A percentile compares a stretch with the other conserved stretches of the same genome.
phyloP scores from a whole-genome alignment of 169 alveolate genomes.

The Eimeria falciformis region DNA sequence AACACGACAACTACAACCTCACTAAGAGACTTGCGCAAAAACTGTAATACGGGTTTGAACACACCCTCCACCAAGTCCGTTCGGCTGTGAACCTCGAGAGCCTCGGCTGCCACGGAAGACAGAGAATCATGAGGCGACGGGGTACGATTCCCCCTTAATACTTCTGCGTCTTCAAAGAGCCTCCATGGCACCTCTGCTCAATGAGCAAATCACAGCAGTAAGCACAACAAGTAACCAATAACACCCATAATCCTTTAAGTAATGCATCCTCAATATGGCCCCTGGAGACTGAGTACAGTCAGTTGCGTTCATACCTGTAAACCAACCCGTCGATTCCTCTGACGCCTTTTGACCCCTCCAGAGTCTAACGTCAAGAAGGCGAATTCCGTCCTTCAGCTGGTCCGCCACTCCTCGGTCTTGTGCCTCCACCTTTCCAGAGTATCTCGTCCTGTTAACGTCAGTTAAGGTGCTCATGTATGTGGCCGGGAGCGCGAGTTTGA shows the following conservation, averaged over 20 bases:
- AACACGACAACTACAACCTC: constrained; percentile 74
- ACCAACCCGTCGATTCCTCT: constrained; percentile 28
- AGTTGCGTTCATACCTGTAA: constrained; percentile 43
- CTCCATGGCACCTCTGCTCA: constrained; percentile 78
- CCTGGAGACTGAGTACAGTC: no score
- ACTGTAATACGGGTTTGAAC: constrained; percentile 65
- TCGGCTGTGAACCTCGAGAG: constrained; percentile 58
- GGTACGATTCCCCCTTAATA: not conserved
- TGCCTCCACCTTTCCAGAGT: constrained; percentile 65
- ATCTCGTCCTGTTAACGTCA: constrained; percentile 40
- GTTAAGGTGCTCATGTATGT: constrained; percentile 69
- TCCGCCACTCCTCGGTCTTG: constrained; percentile 58
- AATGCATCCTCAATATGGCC: no score
- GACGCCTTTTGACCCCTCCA: constrained; percentile 46
- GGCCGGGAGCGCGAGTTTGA: constrained; percentile 74
- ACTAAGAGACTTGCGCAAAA: constrained; percentile 50
- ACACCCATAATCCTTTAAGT: no score
- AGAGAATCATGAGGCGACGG: not conserved
- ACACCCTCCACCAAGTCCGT: constrained; percentile 68
- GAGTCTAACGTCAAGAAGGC: constrained; percentile 60
- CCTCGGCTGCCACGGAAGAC: not conserved
- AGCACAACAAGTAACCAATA: no score
- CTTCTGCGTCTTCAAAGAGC: constrained; percentile 52
- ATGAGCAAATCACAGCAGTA: not conserved
- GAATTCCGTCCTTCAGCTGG: constrained; percentile 73